Evolutionary conservation across 441 rosid genomes (phyloP), one percentile per base, ranked within the genome.

Genomic region (Corymbia calophylla): DNA sequence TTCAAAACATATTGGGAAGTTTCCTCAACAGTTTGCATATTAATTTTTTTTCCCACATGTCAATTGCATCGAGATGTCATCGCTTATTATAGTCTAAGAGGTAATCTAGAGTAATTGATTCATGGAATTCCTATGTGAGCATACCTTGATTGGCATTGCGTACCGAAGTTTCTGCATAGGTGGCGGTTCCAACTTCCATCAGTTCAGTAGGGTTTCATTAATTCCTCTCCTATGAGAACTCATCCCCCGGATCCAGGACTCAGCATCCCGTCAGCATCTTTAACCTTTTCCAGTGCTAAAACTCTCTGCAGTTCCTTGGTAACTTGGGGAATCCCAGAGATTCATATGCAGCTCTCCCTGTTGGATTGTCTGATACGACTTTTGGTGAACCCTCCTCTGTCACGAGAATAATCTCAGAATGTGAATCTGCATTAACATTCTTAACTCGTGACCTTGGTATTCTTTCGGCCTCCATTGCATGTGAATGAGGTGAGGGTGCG

Each of bases 291-390:
- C n/a, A 44, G 23, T 1, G 0, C 49, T 44, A 77, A 44, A 77
- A 44, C 84, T 77, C 44, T 77, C 89, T 89, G 93, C 97, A 98
- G 99, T 97, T 98, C 89, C 93, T 96, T 62, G 97, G 99, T 87
- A 98, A 97, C 94, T 91, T 97, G 96, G 97, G 98, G 95, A 98
- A 96, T 92, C 95, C 97, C 64, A 95, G 99, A 93, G 99, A 97
- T 88, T 97, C 99, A 1, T 95, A 96, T 92, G 97, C 99, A 87
- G 99, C 99, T 89, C 97, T 98, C 87, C 93, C 98, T 21, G 93
- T 96, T 81, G 99, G 99, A 89, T 94, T 98, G 35, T 94, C 97
- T 7, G 99, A 96, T 92, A 97, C 97, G 56, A 89, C 94, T 29
- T 93, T 95, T 27, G 98, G 99, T 47, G 98, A 97, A 92, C 97